A percentile compares a stretch with the other conserved stretches of the same genome.
phyloP scores from a whole-genome alignment of 2,329 filamentous ascomycete genomes.

The Chaetothyriales sp. region DNA sequence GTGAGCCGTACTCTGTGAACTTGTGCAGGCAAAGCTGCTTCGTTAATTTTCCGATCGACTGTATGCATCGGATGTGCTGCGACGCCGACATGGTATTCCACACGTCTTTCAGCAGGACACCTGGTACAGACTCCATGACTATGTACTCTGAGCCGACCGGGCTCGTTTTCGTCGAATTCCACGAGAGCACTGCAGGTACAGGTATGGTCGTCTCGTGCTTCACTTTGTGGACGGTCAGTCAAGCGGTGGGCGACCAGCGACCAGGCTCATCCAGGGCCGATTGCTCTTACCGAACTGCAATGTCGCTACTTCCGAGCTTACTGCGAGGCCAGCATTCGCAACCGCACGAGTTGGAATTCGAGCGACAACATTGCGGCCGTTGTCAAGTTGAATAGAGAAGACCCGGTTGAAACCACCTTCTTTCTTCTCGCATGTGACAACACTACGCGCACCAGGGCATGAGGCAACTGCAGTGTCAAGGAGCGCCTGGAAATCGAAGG shows the following conservation, averaged over 20 bases:
- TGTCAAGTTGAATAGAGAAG: constrained; percentile 29
- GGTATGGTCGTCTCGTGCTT: no score
- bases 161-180: constrained; percentile 25
- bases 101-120: constrained; percentile 21
- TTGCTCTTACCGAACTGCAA: constrained; percentile 29
- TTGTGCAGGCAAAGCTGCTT: constrained; percentile 4
- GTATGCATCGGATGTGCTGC: constrained; percentile 17
- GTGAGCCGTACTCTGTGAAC: constrained; percentile 12
- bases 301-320: constrained; percentile 32
- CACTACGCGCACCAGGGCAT: constrained; percentile 23
- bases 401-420: constrained; percentile 33
- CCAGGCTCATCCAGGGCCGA: no score
- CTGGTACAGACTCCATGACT: constrained; percentile 25
- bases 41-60: constrained; percentile 12
- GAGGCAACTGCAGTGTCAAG: constrained; percentile 24
- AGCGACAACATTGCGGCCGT: constrained; percentile 25
- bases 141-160: constrained; percentile 26
- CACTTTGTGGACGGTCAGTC: neutral
- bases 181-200: constrained; percentile 46
- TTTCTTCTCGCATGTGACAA: constrained; percentile 27
- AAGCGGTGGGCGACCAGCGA: no score
- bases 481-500: no score
- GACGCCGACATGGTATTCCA: constrained; percentile 21
- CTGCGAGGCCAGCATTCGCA: constrained; percentile 24
- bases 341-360: constrained; percentile 28